Conservation (phyloP, 345 rosid species). For the Pelargonium nanum region DNA sequence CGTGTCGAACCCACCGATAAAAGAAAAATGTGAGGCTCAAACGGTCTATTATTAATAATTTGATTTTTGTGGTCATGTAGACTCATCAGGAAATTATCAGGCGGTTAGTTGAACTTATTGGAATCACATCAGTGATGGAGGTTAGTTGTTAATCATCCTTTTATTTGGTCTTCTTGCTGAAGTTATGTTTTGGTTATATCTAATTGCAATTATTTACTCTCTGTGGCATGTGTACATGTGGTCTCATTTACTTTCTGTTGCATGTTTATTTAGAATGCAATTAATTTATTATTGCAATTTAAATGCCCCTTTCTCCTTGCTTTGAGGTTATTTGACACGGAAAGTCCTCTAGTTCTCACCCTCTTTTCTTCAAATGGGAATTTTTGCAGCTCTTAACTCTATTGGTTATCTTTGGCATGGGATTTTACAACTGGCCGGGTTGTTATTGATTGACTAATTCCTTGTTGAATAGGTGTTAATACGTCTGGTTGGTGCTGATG, state of each 20-base stretch:
- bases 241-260: background rate
- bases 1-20: no score
- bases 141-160: slow-evolving; percentile 31
- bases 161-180: slow-evolving; percentile 2
- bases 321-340: background rate
- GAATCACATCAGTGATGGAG: slow-evolving; percentile 95
- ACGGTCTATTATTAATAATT: no score
- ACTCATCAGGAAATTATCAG: slow-evolving; percentile 60
- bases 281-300: background rate
- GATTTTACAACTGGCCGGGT: background rate
- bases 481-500: slow-evolving; percentile 85
- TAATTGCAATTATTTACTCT: slow-evolving; percentile 1
- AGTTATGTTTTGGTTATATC: slow-evolving; percentile 2
- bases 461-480: slow-evolving; percentile 53
- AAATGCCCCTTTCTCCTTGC: background rate
- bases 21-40: no score
- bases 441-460: slow-evolving; percentile 6
- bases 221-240: background rate
- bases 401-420: background rate
- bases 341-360: background rate
- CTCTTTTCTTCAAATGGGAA: background rate
- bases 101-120: slow-evolving; percentile 74
- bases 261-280: background rate
- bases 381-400: background rate
- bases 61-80: slow-evolving; percentile 31